Conservation (phyloP, 441 rosid species). For the Brassica hybrid region DNA sequence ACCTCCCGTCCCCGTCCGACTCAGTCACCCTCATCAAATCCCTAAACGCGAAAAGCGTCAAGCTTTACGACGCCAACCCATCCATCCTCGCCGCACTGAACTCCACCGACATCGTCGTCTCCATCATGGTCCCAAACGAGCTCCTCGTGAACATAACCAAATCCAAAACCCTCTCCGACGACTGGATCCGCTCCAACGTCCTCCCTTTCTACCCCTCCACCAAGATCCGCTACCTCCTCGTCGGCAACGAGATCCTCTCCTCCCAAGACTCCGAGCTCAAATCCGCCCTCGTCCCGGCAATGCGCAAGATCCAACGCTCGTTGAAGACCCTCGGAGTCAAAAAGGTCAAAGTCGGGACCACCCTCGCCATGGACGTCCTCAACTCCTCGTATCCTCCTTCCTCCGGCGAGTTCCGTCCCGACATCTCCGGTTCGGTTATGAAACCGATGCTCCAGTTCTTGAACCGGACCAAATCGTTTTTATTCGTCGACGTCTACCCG, state of each 20-base stretch:
- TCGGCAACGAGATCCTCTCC: slow-evolving; percentile 85
- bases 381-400: slow-evolving; percentile 56
- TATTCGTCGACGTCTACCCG: slow-evolving; percentile 78
- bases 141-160: slow-evolving; percentile 63
- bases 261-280: slow-evolving; percentile 52
- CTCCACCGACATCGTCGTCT: slow-evolving; percentile 62
- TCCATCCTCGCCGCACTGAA: slow-evolving; percentile 64
- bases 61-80: slow-evolving; percentile 87
- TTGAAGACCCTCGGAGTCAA: slow-evolving; percentile 48
- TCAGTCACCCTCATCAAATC: slow-evolving; percentile 66
- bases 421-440: slow-evolving; percentile 57
- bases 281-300: slow-evolving; percentile 73
- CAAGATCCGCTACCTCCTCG: slow-evolving; percentile 84
- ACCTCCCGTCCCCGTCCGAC: slow-evolving; percentile 67
- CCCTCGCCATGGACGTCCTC: slow-evolving; percentile 69
- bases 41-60: slow-evolving; percentile 70
- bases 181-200: slow-evolving; percentile 67
- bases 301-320: slow-evolving; percentile 65
- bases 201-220: slow-evolving; percentile 63
- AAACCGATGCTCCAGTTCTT: slow-evolving; percentile 79
- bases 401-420: slow-evolving; percentile 56
- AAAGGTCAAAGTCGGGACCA: slow-evolving; percentile 77
- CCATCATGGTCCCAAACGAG: slow-evolving; percentile 82
- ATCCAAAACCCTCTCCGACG: slow-evolving; percentile 58
- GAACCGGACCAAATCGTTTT: slow-evolving; percentile 79